phyloP scores from a whole-genome alignment of 1,139 yeast genomes.

The Zygosaccharomyces sapae region DNA sequence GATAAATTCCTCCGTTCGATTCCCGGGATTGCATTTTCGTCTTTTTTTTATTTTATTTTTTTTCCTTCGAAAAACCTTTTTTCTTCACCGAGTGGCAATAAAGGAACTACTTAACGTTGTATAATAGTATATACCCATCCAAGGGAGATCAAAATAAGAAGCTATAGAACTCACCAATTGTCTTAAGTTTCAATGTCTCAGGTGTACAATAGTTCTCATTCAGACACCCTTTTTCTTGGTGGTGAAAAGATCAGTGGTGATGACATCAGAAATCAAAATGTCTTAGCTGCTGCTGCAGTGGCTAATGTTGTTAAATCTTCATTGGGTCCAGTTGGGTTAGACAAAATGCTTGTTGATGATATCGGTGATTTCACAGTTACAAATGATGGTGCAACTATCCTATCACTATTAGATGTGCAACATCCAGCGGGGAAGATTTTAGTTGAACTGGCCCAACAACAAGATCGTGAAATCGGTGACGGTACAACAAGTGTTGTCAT shows the following conservation, averaged over 20 bases:
- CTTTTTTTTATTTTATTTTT: not conserved
- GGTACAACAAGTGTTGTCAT: slow-evolving; percentile 97
- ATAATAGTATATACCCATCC: not conserved
- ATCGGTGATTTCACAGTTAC: slow-evolving; percentile 99
- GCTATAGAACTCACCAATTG: not conserved
- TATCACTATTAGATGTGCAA: slow-evolving; percentile 87
- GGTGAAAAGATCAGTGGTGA: slow-evolving; percentile 96
- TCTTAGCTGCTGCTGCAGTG: slow-evolving; percentile 91
- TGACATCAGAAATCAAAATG: slow-evolving; percentile 94
- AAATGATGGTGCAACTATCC: slow-evolving; percentile 96
- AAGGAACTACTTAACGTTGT: not conserved
- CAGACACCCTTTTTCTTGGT: slow-evolving; percentile 88
- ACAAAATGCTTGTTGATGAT: slow-evolving; percentile 97
- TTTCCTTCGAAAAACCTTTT: slow-evolving; percentile 4
- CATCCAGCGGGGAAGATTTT: slow-evolving; percentile 98
- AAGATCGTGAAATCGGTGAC: slow-evolving; percentile 98
- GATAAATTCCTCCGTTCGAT: not conserved
- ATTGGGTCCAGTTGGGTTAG: slow-evolving; percentile 96
- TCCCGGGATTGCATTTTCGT: not conserved
- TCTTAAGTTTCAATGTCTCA: slow-evolving; percentile 43
- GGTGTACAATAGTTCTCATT: slow-evolving; percentile 65
- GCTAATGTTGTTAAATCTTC: slow-evolving; percentile 97
- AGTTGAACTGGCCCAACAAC: slow-evolving; percentile 97
- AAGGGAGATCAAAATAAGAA: not conserved
- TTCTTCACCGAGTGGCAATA: slow-evolving; percentile 4